Evolutionary conservation across 2,329 filamentous ascomycete species (phyloP), one percentile per base, ranked within the genome.

Genomic region (Gaeumannomyces tritici): DNA sequence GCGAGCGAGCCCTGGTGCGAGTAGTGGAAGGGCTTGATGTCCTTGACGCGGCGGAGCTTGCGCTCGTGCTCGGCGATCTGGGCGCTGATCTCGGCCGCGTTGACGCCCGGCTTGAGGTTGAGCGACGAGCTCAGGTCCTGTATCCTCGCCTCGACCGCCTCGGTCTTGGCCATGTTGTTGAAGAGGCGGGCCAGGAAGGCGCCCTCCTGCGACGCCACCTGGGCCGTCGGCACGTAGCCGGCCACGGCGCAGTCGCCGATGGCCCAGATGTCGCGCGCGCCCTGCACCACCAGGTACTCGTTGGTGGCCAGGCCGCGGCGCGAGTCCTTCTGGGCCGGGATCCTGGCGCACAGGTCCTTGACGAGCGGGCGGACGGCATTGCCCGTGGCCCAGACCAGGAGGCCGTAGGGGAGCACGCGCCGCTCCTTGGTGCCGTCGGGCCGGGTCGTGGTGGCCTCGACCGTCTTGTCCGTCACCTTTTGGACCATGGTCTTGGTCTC

Each of bases 401-500:
- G 87, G 71, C 95, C 95, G 74, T 96, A 99, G 66, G 95, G 93
- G 68, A 98, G 92, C 62, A 83, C 83, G 72, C 96, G 85, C 51
- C 86, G 77, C 68, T 88, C 82, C 82, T 96, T 97, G 79, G 86
- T 85, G 73, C 95, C 95, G 69, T 96, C 90, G 24, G 93, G 88
- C 61, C 86, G 84, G 62, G 86, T 88, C 60, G 87, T 85, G 76
- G 96, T 91, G 67, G 93, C 95, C 80, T 98, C 91, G 71, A 99
- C 93, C 73, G 86, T 88, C 78, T 90, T 96, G 71, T 95, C 89
- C 35, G 91, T 96, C 64, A 99, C 95, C 65, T 89, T 93, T 84
- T 98, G 98, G 75, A 99, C 95, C 88, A 96, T 96, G 68, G 95
- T 98, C 86, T 98, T 98, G 70, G 95, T 96, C 77, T 91, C 89